Percentiles rank a stretch among this genome's conserved stretches.
These are phyloP conservation scores for Leccinum fibrillosum DNA, from an alignment of 768 basidiomycete species.

Conservation along the genomic window DNA sequence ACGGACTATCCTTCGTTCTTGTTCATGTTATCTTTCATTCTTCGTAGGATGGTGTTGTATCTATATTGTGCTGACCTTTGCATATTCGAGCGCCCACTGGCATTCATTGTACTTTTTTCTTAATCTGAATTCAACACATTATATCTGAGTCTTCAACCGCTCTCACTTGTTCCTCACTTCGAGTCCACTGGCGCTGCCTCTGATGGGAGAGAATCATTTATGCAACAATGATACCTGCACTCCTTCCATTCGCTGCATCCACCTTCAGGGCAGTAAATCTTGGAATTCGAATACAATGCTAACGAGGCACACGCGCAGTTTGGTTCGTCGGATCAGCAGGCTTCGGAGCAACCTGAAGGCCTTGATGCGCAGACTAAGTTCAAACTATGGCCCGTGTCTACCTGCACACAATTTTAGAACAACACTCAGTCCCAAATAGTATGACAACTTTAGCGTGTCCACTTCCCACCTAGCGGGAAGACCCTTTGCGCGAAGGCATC, in stretches of 20 bases:
- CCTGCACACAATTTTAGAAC: neutral
- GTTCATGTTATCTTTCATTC: constrained; percentile 2
- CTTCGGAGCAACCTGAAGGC: neutral
- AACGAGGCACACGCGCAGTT: too few species aligned
- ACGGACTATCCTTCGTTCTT: constrained; percentile 6
- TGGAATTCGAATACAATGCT: neutral
- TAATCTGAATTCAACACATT: neutral
- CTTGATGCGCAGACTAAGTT: too few species aligned
- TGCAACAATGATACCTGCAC: too few species aligned
- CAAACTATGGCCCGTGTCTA: too few species aligned
- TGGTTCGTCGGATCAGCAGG: neutral
- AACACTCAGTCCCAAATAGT: neutral
- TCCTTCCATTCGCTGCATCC: too few species aligned
- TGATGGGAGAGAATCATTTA: too few species aligned
- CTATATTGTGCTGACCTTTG: constrained; percentile 11
- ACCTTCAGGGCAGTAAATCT: neutral
- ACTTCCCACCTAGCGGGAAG: neutral
- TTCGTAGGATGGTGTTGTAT: constrained; percentile 9
- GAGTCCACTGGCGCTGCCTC: neutral
- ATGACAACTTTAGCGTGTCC: neutral
- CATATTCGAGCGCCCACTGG: neutral
- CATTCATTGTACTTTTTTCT: neutral
- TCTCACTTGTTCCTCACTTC: neutral
- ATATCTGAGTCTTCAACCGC: neutral
- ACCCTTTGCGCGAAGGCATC: neutral